Conservation (phyloP, 306 rosid genomes). For the Prosopis cineraria region DNA sequence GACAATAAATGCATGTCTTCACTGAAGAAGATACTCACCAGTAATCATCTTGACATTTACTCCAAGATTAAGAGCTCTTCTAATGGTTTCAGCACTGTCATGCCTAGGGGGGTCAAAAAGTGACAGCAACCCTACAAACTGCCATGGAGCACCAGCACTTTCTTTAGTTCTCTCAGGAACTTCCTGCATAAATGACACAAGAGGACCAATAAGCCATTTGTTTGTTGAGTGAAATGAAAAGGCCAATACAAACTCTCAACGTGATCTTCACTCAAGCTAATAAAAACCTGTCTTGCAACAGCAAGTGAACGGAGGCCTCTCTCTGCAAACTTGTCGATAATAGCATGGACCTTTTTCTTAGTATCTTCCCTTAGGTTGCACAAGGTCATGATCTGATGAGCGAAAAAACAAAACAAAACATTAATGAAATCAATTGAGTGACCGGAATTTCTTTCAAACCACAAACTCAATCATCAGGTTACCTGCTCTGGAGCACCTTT, state of each 20-base stretch:
- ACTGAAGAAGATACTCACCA: conserved; percentile 44
- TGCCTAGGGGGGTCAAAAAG: conserved; percentile 97
- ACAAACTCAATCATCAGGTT: conserved; percentile 16
- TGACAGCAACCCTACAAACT: conserved; percentile 87
- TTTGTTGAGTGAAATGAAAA: background rate
- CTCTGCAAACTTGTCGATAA: conserved; percentile 92
- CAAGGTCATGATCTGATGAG: conserved; percentile 66
- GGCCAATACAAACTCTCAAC: background rate
- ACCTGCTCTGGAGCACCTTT: conserved; percentile 99
- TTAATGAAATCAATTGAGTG: conserved; percentile 25
- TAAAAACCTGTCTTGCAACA: conserved; percentile 85
- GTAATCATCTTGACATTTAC: conserved; percentile 99
- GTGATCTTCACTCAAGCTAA: background rate
- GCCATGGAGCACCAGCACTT: conserved; percentile 90
- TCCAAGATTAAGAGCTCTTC: conserved; percentile 90
- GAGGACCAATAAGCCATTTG: background rate
- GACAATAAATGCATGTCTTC: background rate
- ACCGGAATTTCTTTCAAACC: background rate
- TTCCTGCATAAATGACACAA: conserved; percentile 48
- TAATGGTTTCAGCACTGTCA: conserved; percentile 97
- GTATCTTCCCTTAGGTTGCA: conserved; percentile 81
- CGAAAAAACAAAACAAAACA: conserved; percentile 20
- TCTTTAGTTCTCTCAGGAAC: conserved; percentile 84
- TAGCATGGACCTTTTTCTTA: conserved; percentile 70
- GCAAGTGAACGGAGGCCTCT: conserved; percentile 98